Evolutionary conservation across 2,329 filamentous ascomycete species (phyloP).

Genomic region (Cercospora sojina): DNA sequence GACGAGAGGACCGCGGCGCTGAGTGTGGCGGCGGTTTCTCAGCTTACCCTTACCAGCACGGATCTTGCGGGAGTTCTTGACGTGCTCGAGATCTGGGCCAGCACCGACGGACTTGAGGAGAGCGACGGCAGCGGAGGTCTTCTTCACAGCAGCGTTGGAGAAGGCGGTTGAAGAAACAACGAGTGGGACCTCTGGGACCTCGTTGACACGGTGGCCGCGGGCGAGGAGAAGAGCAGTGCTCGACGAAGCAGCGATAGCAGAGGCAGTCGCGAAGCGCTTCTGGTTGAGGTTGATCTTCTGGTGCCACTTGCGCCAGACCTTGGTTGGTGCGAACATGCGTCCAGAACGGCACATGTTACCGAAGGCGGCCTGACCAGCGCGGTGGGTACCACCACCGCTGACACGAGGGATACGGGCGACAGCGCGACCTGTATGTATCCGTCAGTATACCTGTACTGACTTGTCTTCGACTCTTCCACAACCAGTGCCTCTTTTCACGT

Average conservation of each 20-base stretch:
- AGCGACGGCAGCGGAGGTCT: constrained; percentile 82
- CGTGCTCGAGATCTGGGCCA: constrained; percentile 87
- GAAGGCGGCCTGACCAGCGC: constrained; percentile 98
- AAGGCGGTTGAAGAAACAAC: constrained; percentile 91
- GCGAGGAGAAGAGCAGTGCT: constrained; percentile 92
- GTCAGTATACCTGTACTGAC: constrained; percentile 25
- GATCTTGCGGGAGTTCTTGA: constrained; percentile 93
- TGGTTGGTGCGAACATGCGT: constrained; percentile 99
- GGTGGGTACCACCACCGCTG: constrained; percentile 99
- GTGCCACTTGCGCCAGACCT: constrained; percentile 99
- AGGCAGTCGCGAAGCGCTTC: constrained; percentile 98
- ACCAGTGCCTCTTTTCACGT: constrained; percentile 26
- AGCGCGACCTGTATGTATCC: constrained; percentile 70
- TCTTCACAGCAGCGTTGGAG: constrained; percentile 72
- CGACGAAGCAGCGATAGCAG: constrained; percentile 93
- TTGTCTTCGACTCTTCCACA: not conserved
- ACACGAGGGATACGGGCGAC: constrained; percentile 99
- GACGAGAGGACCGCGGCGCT: constrained; percentile 95
- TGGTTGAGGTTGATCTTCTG: constrained; percentile 99
- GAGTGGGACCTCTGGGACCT: constrained; percentile 92
- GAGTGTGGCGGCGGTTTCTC: constrained; percentile 90
- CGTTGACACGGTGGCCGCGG: constrained; percentile 92
- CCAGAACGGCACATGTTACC: constrained; percentile 99
- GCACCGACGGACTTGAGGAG: constrained; percentile 92
- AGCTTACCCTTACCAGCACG: constrained; percentile 99